Evolutionary conservation across 2,329 filamentous ascomycete species (phyloP), one percentile per base, ranked within the genome.

Genomic region (Xylariaceae sp.): DNA sequence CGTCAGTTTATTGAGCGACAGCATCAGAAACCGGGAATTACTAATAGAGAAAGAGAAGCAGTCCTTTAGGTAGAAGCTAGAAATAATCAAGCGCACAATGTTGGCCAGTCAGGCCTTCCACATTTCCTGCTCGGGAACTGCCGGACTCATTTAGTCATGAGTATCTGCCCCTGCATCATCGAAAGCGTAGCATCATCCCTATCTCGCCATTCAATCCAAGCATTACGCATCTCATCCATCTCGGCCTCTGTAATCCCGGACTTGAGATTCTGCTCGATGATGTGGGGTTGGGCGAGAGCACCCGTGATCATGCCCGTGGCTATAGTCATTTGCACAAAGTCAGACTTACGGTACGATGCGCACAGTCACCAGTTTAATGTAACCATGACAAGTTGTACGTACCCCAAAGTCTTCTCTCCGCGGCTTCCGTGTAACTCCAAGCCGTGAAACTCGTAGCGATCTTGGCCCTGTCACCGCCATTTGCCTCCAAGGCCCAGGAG

Each of bases 171-270:
- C 11, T 48, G 44, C 12, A 54, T 33, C 40, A 45, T 31, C 10
- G 48, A 31, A 28, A 50, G 41, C 4, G 48, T 39, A 12, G 52
- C 52, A 39, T 51, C n/a, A n/a, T 51, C 48, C 22, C 42, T 12
- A 7, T 51, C 36, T 41, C 45, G 31, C 52, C 52, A 54, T 11
- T 50, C 52, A 33, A 19, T n/a, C 43, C 48, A 51, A 1, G 31
- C 48, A 11, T 31, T 40, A 16, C 48, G 48, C 42, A 54, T 54
- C 19, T 54, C 52, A 48, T 54, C 52, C 40, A 51, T 47, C 6
- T 34, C 52, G 18, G 16, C 52, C 5, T 31, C 34, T 5, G 43
- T 17, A 7, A 54, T 18, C 1, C 52, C 52, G 31, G 48, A 41
- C n/a, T 47, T 31, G 17, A 51, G 36, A n/a, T 47, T 46, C 14